Evolutionary conservation across 225 moss, liverwort and hornwort genomes (phyloP).

Genomic region (Pseudoscleropodium purum): DNA sequence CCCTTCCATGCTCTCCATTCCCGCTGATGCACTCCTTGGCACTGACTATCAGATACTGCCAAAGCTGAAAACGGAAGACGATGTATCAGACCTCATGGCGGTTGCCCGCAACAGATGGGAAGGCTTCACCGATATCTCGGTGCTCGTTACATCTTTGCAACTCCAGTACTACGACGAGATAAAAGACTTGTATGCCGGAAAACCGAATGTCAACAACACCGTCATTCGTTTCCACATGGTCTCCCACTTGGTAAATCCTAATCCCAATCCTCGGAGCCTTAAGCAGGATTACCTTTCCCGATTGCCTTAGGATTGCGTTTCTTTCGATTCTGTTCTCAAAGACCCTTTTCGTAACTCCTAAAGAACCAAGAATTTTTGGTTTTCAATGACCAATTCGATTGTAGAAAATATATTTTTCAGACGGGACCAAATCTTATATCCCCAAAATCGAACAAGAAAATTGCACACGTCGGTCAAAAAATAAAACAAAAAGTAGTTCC

Average conservation of each 20-base stretch:
- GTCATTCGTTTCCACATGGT: not conserved
- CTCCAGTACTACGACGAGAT: not conserved
- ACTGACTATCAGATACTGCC: not conserved
- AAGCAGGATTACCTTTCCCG: no score
- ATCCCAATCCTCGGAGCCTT: not conserved
- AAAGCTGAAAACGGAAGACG: not conserved
- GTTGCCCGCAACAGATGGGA: not conserved
- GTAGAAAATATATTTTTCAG: not conserved
- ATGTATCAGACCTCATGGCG: not conserved
- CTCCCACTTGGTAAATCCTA: constrained; percentile 20
- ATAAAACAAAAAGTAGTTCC: not conserved
- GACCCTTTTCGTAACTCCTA: not conserved
- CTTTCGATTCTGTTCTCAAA: not conserved
- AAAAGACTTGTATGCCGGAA: not conserved
- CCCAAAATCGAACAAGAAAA: not conserved
- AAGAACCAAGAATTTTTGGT: not conserved
- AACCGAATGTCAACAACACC: not conserved
- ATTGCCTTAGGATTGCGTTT: not conserved
- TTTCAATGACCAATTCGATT: not conserved
- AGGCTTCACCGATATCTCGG: not conserved
- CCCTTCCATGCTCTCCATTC: not conserved
- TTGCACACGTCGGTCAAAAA: not conserved
- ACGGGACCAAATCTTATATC: not conserved
- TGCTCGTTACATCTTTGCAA: not conserved
- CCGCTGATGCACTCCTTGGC: not conserved